Base-by-base conservation (phyloP, 495 filamentous ascomycete species). In the Penicillium maclennaniae region DNA sequence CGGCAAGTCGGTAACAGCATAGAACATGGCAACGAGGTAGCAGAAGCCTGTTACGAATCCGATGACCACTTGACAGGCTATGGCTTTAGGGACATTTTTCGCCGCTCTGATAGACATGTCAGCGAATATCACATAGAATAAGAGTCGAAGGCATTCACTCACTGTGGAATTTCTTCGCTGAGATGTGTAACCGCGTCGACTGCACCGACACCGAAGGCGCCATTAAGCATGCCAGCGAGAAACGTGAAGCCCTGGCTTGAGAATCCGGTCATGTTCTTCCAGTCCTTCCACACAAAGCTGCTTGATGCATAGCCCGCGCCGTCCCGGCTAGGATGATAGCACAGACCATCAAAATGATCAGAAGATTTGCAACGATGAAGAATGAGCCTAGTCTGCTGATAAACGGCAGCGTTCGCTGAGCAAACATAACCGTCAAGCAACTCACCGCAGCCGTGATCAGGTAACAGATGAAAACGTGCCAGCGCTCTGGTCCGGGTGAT, bases 251-350 rank as follows among this genome's bases (percentile, higher is more conserved):
- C 28, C 7, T 46, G 6, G 16, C 27, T 46, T n/a, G 44, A 46
- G 28, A 34, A 36, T 6, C 44, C 44, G 4, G 44, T 46, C 27
- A 8, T 36, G 27, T 46, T 46, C 44, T 46, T 28, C 44, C 44
- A 46, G n/a, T 37, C 44, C 16, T 31, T 46, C 44, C 44, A 46
- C 7, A 46, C 44, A 46, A 46, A 46, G 19, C n/a, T 10, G 12
- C 8, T 20, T 10, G 44, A 46, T 19, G 44, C 44, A 31, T 46
- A 46, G 5, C 44, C 44, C 17, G 14, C 15, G 0, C 27, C 28
- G 5, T 37, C 28, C 28, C 28, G n/a, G 28, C 27, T 31, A 19
- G 44, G 44, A 46, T 37, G 7, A 21, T 36, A n/a, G 44, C 44
- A 19, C 27, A 46, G 28, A 46, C 44, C 12, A 46, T 19, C 4